A percentile compares a stretch with the other conserved stretches of the same genome.
Conservation (phyloP, 805 yeast species). For the Sugiyamaella boreocaroliniensis region DNA sequence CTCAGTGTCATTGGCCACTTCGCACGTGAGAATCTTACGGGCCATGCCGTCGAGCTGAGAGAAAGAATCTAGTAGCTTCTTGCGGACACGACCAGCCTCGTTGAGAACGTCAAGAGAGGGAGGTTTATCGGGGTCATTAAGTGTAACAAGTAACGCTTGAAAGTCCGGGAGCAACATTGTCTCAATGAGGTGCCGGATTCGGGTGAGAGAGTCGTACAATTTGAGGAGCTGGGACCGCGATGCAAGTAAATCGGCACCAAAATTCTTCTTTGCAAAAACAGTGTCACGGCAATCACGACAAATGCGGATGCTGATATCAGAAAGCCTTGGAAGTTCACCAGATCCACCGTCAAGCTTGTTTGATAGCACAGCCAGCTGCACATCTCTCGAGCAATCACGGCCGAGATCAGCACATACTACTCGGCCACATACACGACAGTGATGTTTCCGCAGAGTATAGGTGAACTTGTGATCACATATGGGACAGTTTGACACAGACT, state of each 20-base stretch:
- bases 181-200: constrained; percentile 35
- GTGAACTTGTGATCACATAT: constrained; percentile 57
- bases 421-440: constrained; percentile 82
- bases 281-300: constrained; percentile 64
- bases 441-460: constrained; percentile 67
- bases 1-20: constrained; percentile 39
- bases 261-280: constrained; percentile 51
- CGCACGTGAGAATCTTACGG: constrained; percentile 36
- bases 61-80: constrained; percentile 43
- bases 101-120: constrained; percentile 28
- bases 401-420: constrained; percentile 66
- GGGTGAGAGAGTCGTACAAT: constrained; percentile 38
- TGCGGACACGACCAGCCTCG: constrained; percentile 38
- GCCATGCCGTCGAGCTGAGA: constrained; percentile 45
- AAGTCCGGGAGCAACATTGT: constrained; percentile 38
- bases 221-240: constrained; percentile 35
- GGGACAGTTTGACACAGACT: constrained; percentile 45
- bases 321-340: constrained; percentile 13
- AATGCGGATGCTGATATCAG: constrained; percentile 40
- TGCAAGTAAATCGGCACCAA: constrained; percentile 34
- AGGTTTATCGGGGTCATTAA: constrained; percentile 31
- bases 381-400: constrained; percentile 66
- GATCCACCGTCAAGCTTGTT: constrained; percentile 22
- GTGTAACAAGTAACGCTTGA: constrained; percentile 32
- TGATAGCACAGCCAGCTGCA: constrained; percentile 42